Conservation (phyloP, 345 rosid species). For the Erysimum cheiranthoides region DNA sequence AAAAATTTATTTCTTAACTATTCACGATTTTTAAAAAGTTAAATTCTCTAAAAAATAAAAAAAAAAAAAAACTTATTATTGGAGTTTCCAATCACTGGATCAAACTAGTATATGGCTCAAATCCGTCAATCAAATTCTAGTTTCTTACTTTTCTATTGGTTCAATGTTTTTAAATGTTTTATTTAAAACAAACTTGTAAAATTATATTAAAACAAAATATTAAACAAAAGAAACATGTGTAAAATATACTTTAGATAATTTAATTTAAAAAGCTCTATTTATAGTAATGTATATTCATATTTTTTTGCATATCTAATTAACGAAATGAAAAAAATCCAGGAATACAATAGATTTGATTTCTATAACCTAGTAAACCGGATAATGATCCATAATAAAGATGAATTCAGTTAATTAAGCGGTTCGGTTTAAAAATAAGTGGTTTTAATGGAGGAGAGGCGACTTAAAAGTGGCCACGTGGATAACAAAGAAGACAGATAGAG, state of each 20-base stretch:
- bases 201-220: not conserved
- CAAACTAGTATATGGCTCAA: not conserved
- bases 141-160: not conserved
- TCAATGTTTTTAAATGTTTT: not conserved
- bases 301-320: not conserved
- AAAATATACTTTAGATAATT: not conserved
- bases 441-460: not conserved
- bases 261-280: slow-evolving; percentile 4
- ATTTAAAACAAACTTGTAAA: not conserved
- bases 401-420: slow-evolving; percentile 22
- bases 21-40: no score
- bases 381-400: not conserved
- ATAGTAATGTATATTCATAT: slow-evolving; percentile 6
- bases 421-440: slow-evolving; percentile 6
- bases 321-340: not conserved
- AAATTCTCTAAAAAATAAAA: no score
- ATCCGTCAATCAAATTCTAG: not conserved
- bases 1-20: no score
- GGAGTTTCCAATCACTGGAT: not conserved
- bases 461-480: slow-evolving; percentile 26
- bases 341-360: slow-evolving; percentile 2
- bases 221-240: not conserved
- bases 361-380: slow-evolving; percentile 40
- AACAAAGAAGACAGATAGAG: slow-evolving; percentile 41
- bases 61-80: no score